Percentiles rank a stretch among this genome's conserved stretches.
These are phyloP conservation scores for Colletotrichum sp. DNA, from an alignment of 2,329 filamentous ascomycete species.

Conservation along the genomic window DNA sequence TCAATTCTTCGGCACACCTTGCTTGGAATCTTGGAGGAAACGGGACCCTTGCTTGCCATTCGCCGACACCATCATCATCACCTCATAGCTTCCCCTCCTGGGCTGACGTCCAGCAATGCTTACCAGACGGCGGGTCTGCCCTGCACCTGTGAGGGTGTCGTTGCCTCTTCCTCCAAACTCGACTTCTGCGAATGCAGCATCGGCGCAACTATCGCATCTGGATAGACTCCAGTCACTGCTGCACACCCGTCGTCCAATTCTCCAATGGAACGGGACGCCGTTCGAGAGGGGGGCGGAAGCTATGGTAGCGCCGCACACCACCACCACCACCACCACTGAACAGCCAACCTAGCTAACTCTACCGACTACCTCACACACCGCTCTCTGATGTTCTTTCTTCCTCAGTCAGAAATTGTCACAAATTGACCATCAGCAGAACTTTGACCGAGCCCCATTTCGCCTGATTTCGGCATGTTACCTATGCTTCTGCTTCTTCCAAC, in stretches of 20 bases:
- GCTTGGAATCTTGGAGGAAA: background rate
- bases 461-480: background rate
- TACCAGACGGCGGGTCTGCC: background rate
- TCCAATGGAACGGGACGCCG: constrained; percentile 8
- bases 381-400: background rate
- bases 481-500: background rate
- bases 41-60: background rate
- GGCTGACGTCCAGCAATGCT: background rate
- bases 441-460: background rate
- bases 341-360: background rate
- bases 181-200: background rate
- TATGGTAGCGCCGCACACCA: constrained; percentile 9
- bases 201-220: background rate
- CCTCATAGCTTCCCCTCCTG: constrained; percentile 6
- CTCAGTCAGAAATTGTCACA: background rate
- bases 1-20: background rate
- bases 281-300: constrained; percentile 7
- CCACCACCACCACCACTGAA: background rate
- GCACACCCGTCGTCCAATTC: constrained; percentile 7
- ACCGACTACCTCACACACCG: background rate
- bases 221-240: background rate
- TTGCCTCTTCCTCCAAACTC: constrained; percentile 4
- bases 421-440: background rate
- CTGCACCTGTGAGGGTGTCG: background rate
- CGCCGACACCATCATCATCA: constrained; percentile 11